Percentiles rank a stretch among this genome's conserved stretches.
phyloP scores from a whole-genome alignment of 805 yeast genomes.

The Suhomyces sp. region DNA sequence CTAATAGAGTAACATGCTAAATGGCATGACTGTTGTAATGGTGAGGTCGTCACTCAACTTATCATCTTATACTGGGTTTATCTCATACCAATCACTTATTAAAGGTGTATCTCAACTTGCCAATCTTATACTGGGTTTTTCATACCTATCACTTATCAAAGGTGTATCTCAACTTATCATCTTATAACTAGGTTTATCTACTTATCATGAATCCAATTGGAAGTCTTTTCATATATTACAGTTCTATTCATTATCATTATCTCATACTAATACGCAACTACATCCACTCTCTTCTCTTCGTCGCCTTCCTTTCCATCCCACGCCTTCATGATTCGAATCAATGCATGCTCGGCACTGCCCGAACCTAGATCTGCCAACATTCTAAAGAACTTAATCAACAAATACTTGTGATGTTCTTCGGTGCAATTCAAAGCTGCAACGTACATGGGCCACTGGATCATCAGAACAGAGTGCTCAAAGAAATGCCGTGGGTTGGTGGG shows the following conservation, averaged over 20 bases:
- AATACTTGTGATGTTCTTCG: slow-evolving; percentile 29
- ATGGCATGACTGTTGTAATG: no score
- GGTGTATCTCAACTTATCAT: no score
- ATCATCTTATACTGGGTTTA: no score
- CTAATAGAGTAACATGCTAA: no score
- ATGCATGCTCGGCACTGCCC: slow-evolving; percentile 47
- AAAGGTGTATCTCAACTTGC: no score
- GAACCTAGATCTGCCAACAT: slow-evolving; percentile 42
- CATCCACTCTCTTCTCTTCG: slow-evolving; percentile 25
- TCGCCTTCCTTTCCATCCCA: slow-evolving; percentile 27
- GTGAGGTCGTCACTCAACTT: no score
- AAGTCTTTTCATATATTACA: no score
- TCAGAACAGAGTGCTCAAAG: slow-evolving; percentile 36
- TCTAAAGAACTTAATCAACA: slow-evolving; percentile 41
- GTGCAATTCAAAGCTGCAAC: slow-evolving; percentile 47
- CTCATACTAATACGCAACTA: slow-evolving; percentile 30
- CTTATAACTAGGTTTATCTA: no score
- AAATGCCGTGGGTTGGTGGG: slow-evolving; percentile 15
- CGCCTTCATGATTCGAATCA: slow-evolving; percentile 22
- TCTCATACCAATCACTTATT: no score
- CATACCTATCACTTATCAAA: no score
- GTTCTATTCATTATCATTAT: neutral
- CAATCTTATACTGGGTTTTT: no score
- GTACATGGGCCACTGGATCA: slow-evolving; percentile 56
- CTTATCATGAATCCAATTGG: no score